These are phyloP conservation scores for Alternaria gansuensis DNA, from an alignment of 2,329 filamentous ascomycete species.

Conservation along the genomic window DNA sequence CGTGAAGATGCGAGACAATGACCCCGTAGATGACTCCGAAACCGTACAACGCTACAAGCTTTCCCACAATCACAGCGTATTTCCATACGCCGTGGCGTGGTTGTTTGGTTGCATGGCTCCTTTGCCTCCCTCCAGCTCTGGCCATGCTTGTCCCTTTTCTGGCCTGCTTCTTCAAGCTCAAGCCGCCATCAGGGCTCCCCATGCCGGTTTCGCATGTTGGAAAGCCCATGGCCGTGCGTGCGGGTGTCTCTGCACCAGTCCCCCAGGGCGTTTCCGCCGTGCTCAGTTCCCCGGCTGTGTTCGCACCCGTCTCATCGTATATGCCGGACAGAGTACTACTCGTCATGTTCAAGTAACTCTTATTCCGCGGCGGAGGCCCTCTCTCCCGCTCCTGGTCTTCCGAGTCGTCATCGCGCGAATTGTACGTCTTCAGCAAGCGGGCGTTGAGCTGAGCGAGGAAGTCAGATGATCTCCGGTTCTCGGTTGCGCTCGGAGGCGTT, in stretches of 20 bases:
- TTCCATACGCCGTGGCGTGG: slow-evolving; percentile 41
- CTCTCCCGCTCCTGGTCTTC: slow-evolving; percentile 29
- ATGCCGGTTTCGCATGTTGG: slow-evolving; percentile 32
- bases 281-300: slow-evolving; percentile 51
- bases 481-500: slow-evolving; percentile 31
- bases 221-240: slow-evolving; percentile 33
- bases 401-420: slow-evolving; percentile 36
- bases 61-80: slow-evolving; percentile 64
- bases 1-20: slow-evolving; percentile 81
- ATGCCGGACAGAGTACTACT: slow-evolving; percentile 91
- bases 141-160: slow-evolving; percentile 20
- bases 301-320: slow-evolving; percentile 64
- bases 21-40: slow-evolving; percentile 86
- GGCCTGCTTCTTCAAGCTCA: slow-evolving; percentile 36
- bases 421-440: slow-evolving; percentile 44
- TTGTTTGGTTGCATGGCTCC: slow-evolving; percentile 17
- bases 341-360: slow-evolving; percentile 85
- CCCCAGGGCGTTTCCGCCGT: slow-evolving; percentile 78
- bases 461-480: slow-evolving; percentile 41
- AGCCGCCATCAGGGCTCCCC: slow-evolving; percentile 40
- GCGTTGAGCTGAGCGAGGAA: slow-evolving; percentile 52
- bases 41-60: slow-evolving; percentile 73
- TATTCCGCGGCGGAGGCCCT: slow-evolving; percentile 65
- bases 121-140: slow-evolving; percentile 8
- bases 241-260: slow-evolving; percentile 76